phyloP scores from a whole-genome alignment of 345 rosid species.

The Limnanthes douglasii region DNA sequence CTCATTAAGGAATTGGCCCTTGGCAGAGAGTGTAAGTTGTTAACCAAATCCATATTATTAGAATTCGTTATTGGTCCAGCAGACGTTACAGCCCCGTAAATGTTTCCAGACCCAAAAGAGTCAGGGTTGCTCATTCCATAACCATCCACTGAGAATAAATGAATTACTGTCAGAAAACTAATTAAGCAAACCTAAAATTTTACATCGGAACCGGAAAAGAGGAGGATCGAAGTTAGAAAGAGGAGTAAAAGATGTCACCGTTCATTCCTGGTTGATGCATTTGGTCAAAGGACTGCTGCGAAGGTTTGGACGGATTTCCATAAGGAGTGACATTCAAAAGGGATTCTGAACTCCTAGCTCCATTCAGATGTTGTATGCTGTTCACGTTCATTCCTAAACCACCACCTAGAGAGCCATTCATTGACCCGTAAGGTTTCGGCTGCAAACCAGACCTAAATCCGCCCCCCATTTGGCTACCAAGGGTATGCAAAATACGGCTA shows the following conservation, averaged over 20 bases:
- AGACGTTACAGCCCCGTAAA: conserved; percentile 32
- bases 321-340: conserved; percentile 23
- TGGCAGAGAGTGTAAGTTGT: conserved; percentile 40
- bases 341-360: conserved; percentile 40
- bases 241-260: conserved; percentile 19
- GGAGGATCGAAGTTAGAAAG: conserved; percentile 2
- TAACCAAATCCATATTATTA: conserved; percentile 32
- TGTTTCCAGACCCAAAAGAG: conserved; percentile 47
- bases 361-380: conserved; percentile 33
- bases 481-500: conserved; percentile 47
- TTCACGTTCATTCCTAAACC: conserved; percentile 48
- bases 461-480: conserved; percentile 54
- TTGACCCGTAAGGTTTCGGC: conserved; percentile 48
- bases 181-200: conserved; percentile 4
- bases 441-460: conserved; percentile 54
- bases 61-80: conserved; percentile 32
- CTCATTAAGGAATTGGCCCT: conserved; percentile 36
- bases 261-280: conserved; percentile 33
- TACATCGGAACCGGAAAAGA: conserved; percentile 4
- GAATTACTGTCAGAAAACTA: conserved; percentile 7
- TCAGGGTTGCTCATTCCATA: conserved; percentile 39
- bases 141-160: conserved; percentile 49
- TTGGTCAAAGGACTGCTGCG: conserved; percentile 49
- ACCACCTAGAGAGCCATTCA: conserved; percentile 48
- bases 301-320: conserved; percentile 36